A percentile compares a stretch with the other conserved stretches of the same genome.
Conservation (phyloP, 164 flowering plant species). For the Piper betle region DNA sequence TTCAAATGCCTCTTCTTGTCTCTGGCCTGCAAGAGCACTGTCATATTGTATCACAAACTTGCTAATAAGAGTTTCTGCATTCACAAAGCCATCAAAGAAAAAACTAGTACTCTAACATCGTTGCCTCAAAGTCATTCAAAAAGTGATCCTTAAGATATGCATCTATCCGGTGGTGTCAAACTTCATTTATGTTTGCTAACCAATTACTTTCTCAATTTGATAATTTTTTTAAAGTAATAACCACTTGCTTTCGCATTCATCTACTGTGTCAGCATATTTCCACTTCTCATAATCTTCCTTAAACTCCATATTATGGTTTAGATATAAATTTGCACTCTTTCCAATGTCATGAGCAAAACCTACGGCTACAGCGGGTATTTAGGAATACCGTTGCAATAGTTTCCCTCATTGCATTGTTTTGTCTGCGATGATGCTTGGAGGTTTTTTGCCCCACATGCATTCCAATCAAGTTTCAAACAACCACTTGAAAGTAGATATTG, state of each 20-base stretch:
- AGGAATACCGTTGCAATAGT: background rate
- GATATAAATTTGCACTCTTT: background rate
- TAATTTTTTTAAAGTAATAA: too few species aligned
- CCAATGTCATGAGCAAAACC: background rate
- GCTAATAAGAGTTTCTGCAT: background rate
- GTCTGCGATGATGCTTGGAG: background rate
- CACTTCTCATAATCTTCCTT: background rate
- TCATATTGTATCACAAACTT: background rate
- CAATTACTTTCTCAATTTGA: background rate
- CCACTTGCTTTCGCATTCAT: background rate
- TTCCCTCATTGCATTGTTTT: background rate
- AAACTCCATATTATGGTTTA: background rate
- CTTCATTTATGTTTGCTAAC: background rate
- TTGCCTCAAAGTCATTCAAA: background rate
- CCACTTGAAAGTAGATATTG: background rate
- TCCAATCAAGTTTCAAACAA: background rate
- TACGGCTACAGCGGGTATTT: background rate
- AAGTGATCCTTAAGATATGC: background rate
- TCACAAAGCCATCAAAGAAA: background rate
- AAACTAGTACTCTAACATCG: background rate
- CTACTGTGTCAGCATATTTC: background rate
- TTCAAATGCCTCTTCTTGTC: background rate
- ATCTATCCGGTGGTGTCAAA: background rate
- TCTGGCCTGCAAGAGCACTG: background rate
- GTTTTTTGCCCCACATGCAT: background rate